Conservation (phyloP, 139 green algal species). For the Closterium sp. region DNA sequence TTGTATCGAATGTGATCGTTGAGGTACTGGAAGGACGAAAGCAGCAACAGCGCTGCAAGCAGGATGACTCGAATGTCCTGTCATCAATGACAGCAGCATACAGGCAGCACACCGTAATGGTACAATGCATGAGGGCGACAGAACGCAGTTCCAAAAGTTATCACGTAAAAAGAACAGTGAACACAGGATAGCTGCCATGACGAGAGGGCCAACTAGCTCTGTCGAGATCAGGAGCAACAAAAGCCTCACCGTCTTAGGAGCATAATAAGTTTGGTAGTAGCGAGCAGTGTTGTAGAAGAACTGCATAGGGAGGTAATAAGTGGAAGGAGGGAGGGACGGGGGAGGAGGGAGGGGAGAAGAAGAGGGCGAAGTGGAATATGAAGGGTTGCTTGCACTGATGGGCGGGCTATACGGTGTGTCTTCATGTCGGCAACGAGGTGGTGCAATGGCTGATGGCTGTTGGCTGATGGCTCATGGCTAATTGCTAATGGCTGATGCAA, state of each 20-base stretch:
- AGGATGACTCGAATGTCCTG: conserved; percentile 38
- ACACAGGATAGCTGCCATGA: too few species aligned
- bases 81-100: too few species aligned
- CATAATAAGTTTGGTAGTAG: conserved; percentile 42
- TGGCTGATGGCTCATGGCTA: too few species aligned
- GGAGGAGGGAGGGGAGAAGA: background rate
- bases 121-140: too few species aligned
- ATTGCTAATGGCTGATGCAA: too few species aligned
- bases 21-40: conserved; percentile 43
- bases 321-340: background rate
- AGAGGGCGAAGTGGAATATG: background rate
- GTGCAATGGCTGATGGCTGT: too few species aligned
- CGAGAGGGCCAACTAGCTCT: too few species aligned
- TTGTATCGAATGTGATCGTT: conserved; percentile 31
- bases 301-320: background rate
- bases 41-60: conserved; percentile 28
- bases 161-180: too few species aligned
- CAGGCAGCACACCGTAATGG: too few species aligned
- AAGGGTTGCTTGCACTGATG: background rate
- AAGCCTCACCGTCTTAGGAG: conserved; percentile 19
- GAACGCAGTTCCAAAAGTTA: too few species aligned
- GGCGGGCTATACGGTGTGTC: too few species aligned
- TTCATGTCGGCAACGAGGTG: too few species aligned
- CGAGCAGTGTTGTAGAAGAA: conserved; percentile 45
- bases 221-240: background rate